Base-by-base conservation (phyloP, 345 rosid species). In the Hypericum androsaemum region DNA sequence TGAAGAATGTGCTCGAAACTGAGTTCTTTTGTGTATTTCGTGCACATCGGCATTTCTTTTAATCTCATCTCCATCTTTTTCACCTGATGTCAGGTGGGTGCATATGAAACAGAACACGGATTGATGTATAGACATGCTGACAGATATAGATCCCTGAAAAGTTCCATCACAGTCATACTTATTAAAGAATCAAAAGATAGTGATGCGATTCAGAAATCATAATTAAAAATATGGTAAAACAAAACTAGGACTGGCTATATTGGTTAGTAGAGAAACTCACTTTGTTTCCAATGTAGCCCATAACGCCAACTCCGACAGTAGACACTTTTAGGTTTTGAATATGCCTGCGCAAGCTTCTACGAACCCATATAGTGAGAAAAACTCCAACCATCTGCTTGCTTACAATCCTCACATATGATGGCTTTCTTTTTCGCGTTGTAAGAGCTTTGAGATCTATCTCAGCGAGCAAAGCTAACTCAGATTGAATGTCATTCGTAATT, bases 241-340 rank as follows among this genome's bases (percentile, higher is more conserved):
- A n/a, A n/a, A n/a, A n/a, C n/a, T n/a, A n/a, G n/a, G n/a, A n/a
- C n/a, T n/a, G n/a, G n/a, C n/a, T 22, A 22, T 1, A 22, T n/a
- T 6, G 7, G 47, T 12, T 16, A 44, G 15, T 1, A 44, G 45
- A 47, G 70, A 58, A 72, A 57, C 62, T 53, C 12, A 89, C 97
- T 90, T 86, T 89, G 72, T 89, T 89, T 58, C 97, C 97, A 48
- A 89, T 89, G 75, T 82, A 89, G 76, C 97, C 97, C 97, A 89
- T 89, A 15, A 69, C 76, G 28, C 97, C 95, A 65, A 89, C 97
- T 53, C 96, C 94, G 64, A 89, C 95, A 52, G 89, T 82, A 7
- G 96, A 86, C 14, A 84, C 94, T 70, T 76, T 79, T 51, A 89
- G 53, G 61, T 86, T 84, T 62, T 78, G 92, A 63, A 86, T 86